A percentile compares a stretch with the other conserved stretches of the same genome.
Evolutionary conservation across 495 filamentous ascomycete species (phyloP).

Genomic region (Chaetomium cochliodes): DNA sequence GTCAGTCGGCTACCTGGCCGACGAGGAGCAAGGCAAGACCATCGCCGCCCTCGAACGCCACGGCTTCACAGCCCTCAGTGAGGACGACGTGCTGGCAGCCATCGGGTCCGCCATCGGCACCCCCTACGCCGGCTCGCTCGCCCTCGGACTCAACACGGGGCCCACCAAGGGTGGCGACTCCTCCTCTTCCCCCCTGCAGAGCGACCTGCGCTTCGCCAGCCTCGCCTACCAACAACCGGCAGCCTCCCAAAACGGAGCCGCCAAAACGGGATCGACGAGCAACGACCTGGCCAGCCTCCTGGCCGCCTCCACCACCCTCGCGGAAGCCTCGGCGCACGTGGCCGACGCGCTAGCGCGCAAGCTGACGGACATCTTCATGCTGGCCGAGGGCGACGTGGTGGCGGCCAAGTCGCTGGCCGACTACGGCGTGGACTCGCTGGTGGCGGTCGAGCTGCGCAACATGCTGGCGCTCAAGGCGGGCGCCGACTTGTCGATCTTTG

Average conservation of each 20-base stretch:
- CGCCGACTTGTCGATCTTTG: constrained; percentile 44
- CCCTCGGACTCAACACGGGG: constrained; percentile 31
- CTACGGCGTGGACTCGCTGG: constrained; percentile 50
- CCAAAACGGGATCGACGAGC: background rate
- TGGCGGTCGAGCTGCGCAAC: constrained; percentile 50
- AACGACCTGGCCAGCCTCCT: constrained; percentile 23
- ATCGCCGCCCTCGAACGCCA: constrained; percentile 26
- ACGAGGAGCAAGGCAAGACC: constrained; percentile 24
- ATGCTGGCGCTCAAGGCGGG: constrained; percentile 40
- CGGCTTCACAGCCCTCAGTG: constrained; percentile 27
- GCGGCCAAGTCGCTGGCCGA: constrained; percentile 27
- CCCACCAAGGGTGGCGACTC: constrained; percentile 13
- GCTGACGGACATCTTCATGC: constrained; percentile 39
- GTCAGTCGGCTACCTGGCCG: constrained; percentile 39
- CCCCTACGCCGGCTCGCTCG: constrained; percentile 27
- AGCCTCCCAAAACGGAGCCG: background rate
- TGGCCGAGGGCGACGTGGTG: constrained; percentile 38
- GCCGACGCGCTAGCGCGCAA: constrained; percentile 29
- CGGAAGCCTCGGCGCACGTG: constrained; percentile 15
- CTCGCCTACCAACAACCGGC: constrained; percentile 21
- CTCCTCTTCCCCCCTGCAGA: constrained; percentile 9
- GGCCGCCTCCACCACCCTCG: constrained; percentile 14
- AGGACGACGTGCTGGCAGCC: constrained; percentile 29
- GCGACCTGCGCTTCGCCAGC: constrained; percentile 27
- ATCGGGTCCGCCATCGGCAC: constrained; percentile 30